Percentiles rank a stretch among this genome's conserved stretches.
phyloP scores from a whole-genome alignment of 495 filamentous ascomycete species.

The Penicillium riverlandense region DNA sequence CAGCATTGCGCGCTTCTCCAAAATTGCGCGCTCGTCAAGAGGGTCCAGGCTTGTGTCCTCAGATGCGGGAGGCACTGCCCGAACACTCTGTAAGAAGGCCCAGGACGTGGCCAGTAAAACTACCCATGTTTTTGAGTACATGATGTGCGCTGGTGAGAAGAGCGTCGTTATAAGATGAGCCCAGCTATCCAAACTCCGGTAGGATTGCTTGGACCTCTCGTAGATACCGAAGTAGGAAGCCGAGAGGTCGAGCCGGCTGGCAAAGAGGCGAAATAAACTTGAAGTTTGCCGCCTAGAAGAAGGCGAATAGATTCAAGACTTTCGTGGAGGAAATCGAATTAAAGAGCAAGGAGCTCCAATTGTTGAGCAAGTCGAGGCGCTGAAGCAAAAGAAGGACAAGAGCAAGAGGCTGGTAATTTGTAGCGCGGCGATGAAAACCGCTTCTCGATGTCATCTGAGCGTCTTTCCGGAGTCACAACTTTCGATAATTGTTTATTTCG shows the following conservation, averaged over 20 bases:
- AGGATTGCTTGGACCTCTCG: neutral
- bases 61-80: slow-evolving; percentile 1
- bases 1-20: slow-evolving; percentile 1
- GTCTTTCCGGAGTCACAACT: slow-evolving; percentile 2
- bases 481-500: neutral
- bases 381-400: neutral
- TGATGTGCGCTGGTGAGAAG: neutral
- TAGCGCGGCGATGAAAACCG: slow-evolving; percentile 13
- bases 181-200: neutral
- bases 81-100: slow-evolving; percentile 5
- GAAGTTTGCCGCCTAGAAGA: slow-evolving; percentile 1
- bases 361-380: too few relatives aligned
- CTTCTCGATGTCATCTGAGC: slow-evolving; percentile 17
- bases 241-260: too few relatives aligned
- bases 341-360: neutral
- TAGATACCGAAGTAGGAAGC: too few relatives aligned
- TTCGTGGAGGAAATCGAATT: neutral
- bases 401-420: slow-evolving; percentile 10
- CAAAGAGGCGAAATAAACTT: neutral
- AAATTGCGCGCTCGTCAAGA: slow-evolving; percentile 1
- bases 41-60: neutral
- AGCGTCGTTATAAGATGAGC: neutral
- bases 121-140: slow-evolving; percentile 11
- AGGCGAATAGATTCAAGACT: neutral
- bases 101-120: slow-evolving; percentile 11